These are phyloP conservation scores for Fusarium continuum DNA, from an alignment of 2,329 filamentous ascomycete genomes.

Conservation along the genomic window DNA sequence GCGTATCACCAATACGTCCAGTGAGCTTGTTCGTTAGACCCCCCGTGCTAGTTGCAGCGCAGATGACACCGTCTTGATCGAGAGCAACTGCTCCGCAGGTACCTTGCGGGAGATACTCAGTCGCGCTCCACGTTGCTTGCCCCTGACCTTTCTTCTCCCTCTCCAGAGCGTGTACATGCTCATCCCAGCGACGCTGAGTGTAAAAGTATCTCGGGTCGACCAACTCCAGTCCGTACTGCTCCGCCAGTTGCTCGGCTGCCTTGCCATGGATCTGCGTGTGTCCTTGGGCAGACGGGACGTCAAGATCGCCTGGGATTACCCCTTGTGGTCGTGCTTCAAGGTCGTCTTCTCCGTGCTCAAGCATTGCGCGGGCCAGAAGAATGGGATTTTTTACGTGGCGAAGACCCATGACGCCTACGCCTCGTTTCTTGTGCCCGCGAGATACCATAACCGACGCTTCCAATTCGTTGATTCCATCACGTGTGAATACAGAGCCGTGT, in stretches of 20 bases:
- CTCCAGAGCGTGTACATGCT: conserved; percentile 71
- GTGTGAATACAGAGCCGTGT: conserved; percentile 86
- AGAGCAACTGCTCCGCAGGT: conserved; percentile 86
- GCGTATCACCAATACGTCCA: conserved; percentile 86
- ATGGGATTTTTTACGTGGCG: conserved; percentile 82
- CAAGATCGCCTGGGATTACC: conserved; percentile 31
- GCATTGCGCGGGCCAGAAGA: conserved; percentile 73
- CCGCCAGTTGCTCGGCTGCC: conserved; percentile 75
- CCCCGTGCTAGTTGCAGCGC: conserved; percentile 73
- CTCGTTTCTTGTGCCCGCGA: conserved; percentile 75
- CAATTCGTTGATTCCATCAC: conserved; percentile 83
- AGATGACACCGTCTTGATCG: conserved; percentile 78
- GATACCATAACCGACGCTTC: conserved; percentile 90
- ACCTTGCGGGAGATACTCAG: conserved; percentile 80
- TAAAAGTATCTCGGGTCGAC: conserved; percentile 80
- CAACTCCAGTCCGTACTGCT: conserved; percentile 73
- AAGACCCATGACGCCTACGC: conserved; percentile 79
- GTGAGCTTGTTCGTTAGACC: conserved; percentile 90
- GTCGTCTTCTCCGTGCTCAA: conserved; percentile 72
- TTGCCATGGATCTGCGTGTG: conserved; percentile 76
- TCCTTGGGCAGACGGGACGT: conserved; percentile 68
- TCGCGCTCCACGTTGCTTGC: conserved; percentile 63
- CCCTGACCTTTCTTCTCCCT: conserved; percentile 55
- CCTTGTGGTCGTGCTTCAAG: conserved; percentile 52
- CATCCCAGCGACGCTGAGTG: conserved; percentile 80